Evolutionary conservation across 169 alveolate species (phyloP).

Genomic region (Plasmodium gaboni): DNA sequence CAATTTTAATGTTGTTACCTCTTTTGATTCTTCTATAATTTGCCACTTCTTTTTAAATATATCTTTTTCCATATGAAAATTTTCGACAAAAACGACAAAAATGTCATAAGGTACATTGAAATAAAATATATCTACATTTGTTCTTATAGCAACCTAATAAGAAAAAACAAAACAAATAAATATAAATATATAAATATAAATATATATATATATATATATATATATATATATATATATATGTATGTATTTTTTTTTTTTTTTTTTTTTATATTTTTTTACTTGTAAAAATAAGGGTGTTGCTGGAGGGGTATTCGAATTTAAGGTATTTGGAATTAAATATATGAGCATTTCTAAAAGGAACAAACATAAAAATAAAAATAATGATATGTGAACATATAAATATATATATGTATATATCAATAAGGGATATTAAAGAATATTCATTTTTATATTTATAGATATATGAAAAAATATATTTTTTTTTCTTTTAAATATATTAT

Average conservation of each 20-base stretch:
- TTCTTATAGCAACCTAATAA: slow-evolving; percentile 81
- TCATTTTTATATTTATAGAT: background rate
- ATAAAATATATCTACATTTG: slow-evolving; percentile 79
- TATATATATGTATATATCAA: background rate
- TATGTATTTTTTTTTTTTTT: background rate
- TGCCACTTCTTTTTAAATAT: slow-evolving; percentile 80
- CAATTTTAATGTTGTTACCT: slow-evolving; percentile 46
- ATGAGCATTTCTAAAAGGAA: slow-evolving; percentile 48
- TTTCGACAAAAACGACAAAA: slow-evolving; percentile 78
- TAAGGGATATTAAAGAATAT: background rate
- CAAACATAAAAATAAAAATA: slow-evolving; percentile 1
- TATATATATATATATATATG: too few relatives aligned
- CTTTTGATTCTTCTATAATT: slow-evolving; percentile 79
- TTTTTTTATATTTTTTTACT: slow-evolving; percentile 20
- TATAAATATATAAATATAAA: too few relatives aligned
- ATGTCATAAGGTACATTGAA: slow-evolving; percentile 79
- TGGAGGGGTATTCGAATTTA: slow-evolving; percentile 80
- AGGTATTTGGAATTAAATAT: slow-evolving; percentile 63
- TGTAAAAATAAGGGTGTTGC: slow-evolving; percentile 76
- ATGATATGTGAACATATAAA: background rate
- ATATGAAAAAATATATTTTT: too few relatives aligned
- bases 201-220: too few relatives aligned
- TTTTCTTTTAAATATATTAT: background rate
- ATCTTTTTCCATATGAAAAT: slow-evolving; percentile 74
- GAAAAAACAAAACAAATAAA: background rate